Conservation (phyloP, 441 rosid species). For the Erysimum pusillum region DNA sequence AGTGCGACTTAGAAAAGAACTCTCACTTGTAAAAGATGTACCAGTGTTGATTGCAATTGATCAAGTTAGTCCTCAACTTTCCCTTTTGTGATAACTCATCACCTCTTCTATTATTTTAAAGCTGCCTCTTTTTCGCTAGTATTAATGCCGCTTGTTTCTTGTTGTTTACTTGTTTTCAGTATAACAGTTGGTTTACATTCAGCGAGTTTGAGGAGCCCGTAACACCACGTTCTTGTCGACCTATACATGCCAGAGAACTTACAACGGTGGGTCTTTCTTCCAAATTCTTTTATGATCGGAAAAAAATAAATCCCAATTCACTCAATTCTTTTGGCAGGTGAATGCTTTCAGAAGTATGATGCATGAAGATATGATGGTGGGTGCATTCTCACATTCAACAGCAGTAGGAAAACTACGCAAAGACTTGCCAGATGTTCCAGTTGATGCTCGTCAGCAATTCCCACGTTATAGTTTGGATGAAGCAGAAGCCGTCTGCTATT, state of each 20-base stretch:
- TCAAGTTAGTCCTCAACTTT: conserved; percentile 67
- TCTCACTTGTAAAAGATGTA: conserved; percentile 84
- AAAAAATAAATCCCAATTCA: neutral
- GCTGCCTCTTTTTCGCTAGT: conserved; percentile 10
- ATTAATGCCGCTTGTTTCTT: conserved; percentile 38
- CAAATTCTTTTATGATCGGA: neutral
- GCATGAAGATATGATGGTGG: conserved; percentile 96
- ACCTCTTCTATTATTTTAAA: neutral
- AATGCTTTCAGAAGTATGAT: conserved; percentile 91
- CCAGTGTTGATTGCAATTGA: conserved; percentile 94
- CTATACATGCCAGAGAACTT: conserved; percentile 89
- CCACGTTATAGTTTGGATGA: conserved; percentile 82
- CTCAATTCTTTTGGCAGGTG: conserved; percentile 62
- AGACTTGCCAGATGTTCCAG: conserved; percentile 92
- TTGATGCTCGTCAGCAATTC: conserved; percentile 70
- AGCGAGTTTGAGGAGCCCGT: conserved; percentile 91
- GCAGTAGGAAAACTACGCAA: conserved; percentile 92
- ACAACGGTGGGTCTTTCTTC: conserved; percentile 67
- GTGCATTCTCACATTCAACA: conserved; percentile 96
- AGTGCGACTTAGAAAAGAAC: conserved; percentile 86
- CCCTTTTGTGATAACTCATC: neutral
- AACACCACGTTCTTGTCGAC: conserved; percentile 72
- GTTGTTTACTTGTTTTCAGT: conserved; percentile 60
- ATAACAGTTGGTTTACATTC: conserved; percentile 95
- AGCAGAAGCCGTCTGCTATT: conserved; percentile 88